Conservation (phyloP, 352 stramenopile genomes). For the Globisporangium lucens region DNA sequence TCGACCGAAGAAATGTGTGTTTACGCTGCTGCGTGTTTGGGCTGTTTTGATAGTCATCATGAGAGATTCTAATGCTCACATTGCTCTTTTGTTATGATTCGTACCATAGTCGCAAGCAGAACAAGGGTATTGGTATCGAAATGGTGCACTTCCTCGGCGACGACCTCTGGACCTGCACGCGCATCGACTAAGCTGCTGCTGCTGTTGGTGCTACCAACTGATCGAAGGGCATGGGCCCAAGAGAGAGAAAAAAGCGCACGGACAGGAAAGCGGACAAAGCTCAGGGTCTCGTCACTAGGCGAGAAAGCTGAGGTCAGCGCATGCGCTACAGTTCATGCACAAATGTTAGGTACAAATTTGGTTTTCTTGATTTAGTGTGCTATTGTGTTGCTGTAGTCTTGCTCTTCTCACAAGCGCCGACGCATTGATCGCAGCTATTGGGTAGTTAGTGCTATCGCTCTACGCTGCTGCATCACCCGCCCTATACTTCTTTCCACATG, state of each 20-base stretch:
- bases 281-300: not conserved
- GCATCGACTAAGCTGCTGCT: constrained; percentile 58
- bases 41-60: not conserved
- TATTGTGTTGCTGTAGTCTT: not conserved
- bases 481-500: constrained; percentile 39
- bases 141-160: constrained; percentile 97
- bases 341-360: constrained; percentile 1
- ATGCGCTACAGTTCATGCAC: not conserved
- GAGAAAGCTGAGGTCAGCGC: not conserved
- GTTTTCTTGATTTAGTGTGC: not conserved
- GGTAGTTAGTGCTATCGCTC: not conserved
- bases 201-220: not conserved
- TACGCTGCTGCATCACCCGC: not conserved
- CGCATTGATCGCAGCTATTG: not conserved
- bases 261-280: not conserved
- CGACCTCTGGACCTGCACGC: constrained; percentile 90
- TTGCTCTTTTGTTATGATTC: constrained; percentile 2
- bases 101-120: constrained; percentile 80
- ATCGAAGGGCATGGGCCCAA: not conserved
- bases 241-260: not conserved
- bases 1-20: constrained; percentile 94
- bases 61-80: not conserved
- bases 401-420: not conserved
- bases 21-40: not conserved
- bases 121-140: constrained; percentile 97